A percentile compares a stretch with the other conserved stretches of the same genome.
Evolutionary conservation across 768 basidiomycete genomes (phyloP).

Genomic region (Mycena vitilis): DNA sequence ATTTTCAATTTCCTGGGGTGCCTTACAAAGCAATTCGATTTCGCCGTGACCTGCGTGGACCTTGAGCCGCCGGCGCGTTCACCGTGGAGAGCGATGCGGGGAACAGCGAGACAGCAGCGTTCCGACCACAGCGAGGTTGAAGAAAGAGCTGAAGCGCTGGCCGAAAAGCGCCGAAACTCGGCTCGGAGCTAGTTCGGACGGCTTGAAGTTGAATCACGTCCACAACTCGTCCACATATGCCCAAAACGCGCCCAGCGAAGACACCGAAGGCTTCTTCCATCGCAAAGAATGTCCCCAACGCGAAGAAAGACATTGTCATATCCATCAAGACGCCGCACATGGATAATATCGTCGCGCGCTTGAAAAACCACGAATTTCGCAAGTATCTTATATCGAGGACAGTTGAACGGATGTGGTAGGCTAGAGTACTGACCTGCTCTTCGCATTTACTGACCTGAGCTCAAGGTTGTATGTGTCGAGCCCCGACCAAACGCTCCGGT

Average conservation of each 20-base stretch:
- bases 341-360: constrained; percentile 31
- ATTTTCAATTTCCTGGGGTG: too few species aligned
- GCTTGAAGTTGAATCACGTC: constrained; percentile 1
- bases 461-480: constrained; percentile 34
- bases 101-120: too few species aligned
- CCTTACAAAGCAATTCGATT: too few species aligned
- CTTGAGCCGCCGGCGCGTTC: too few species aligned
- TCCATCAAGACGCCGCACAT: constrained; percentile 35
- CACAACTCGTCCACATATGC: neutral
- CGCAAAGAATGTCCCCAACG: neutral
- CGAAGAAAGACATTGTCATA: constrained; percentile 33
- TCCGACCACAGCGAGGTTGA: too few species aligned
- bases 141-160: too few species aligned
- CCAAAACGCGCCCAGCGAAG: neutral
- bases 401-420: constrained; percentile 36
- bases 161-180: neutral
- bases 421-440: neutral
- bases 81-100: too few species aligned
- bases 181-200: too few species aligned
- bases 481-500: constrained; percentile 35
- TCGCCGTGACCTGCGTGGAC: too few species aligned
- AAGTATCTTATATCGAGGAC: constrained; percentile 35
- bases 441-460: neutral
- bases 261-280: neutral
- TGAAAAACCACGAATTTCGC: constrained; percentile 38